Percentiles rank a stretch among this genome's conserved stretches.
phyloP scores from a whole-genome alignment of 305 asterid species.

The Fraxinus velutina region DNA sequence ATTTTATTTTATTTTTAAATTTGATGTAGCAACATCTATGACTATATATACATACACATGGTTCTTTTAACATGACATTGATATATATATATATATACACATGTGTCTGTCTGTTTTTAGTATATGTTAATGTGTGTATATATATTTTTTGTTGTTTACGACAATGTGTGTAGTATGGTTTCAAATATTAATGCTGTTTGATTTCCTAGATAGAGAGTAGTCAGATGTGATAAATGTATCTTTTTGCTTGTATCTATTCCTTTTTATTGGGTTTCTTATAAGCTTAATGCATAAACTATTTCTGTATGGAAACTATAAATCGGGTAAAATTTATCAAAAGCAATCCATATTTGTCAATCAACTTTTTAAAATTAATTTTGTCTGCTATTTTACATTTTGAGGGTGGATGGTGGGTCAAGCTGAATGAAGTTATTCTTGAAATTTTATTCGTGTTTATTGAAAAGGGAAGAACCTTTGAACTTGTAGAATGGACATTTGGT shows the following conservation, averaged over 20 bases:
- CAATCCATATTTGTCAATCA: neutral
- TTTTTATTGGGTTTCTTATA: neutral
- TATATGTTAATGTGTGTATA: neutral
- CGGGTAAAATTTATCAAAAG: neutral
- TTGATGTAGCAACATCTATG: neutral
- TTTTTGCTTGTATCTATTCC: neutral
- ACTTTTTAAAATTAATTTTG: neutral
- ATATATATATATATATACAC: no score
- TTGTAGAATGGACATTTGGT: neutral
- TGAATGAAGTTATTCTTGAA: neutral
- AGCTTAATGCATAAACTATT: neutral
- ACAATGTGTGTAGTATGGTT: neutral
- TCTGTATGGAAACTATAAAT: neutral
- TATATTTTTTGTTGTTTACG: neutral
- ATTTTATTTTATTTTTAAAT: neutral
- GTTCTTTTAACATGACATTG: neutral
- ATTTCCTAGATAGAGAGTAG: neutral
- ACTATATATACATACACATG: neutral
- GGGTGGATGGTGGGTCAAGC: neutral
- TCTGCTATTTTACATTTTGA: neutral
- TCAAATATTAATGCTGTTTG: neutral
- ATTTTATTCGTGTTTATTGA: neutral
- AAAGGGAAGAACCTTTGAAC: neutral
- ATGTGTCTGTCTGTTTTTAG: neutral
- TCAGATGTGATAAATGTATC: neutral